Evolutionary conservation across 2,329 filamentous ascomycete species (phyloP).

Genomic region (Byssothecium circinans): DNA sequence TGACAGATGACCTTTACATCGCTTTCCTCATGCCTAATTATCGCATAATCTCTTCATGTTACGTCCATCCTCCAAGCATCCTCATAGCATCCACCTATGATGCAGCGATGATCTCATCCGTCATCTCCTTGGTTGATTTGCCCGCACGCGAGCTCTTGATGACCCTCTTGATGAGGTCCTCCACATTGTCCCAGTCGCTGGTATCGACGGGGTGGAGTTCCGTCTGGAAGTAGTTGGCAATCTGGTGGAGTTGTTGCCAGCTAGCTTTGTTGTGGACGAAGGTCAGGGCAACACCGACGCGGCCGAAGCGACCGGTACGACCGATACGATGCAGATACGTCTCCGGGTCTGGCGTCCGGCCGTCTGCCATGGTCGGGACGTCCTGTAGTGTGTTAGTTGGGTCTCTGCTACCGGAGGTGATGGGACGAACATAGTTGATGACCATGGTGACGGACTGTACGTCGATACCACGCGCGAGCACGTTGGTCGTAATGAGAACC

Average conservation of each 20-base stretch:
- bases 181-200: conserved; percentile 87
- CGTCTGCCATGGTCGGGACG: conserved; percentile 59
- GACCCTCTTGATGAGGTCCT: conserved; percentile 74
- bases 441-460: conserved; percentile 93
- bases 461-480: conserved; percentile 93
- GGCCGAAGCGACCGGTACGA: conserved; percentile 93
- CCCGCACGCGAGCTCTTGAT: conserved; percentile 46
- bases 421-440: conserved; percentile 77
- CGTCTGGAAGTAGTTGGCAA: conserved; percentile 77
- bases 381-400: conserved; percentile 49
- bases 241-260: conserved; percentile 77
- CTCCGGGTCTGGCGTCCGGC: conserved; percentile 74
- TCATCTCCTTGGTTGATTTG: conserved; percentile 46
- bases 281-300: conserved; percentile 92
- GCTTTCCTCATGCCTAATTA: no score
- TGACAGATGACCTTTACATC: no score
- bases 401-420: background rate
- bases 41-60: no score
- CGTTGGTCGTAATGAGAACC: conserved; percentile 96
- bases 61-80: no score
- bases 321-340: conserved; percentile 98
- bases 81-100: no score
- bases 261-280: conserved; percentile 88
- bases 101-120: conserved; percentile 15
- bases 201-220: conserved; percentile 80